Evolutionary conservation across 164 flowering plant species (phyloP), one percentile per base, ranked within the genome.

Genomic region (Vitis rotundifolia): DNA sequence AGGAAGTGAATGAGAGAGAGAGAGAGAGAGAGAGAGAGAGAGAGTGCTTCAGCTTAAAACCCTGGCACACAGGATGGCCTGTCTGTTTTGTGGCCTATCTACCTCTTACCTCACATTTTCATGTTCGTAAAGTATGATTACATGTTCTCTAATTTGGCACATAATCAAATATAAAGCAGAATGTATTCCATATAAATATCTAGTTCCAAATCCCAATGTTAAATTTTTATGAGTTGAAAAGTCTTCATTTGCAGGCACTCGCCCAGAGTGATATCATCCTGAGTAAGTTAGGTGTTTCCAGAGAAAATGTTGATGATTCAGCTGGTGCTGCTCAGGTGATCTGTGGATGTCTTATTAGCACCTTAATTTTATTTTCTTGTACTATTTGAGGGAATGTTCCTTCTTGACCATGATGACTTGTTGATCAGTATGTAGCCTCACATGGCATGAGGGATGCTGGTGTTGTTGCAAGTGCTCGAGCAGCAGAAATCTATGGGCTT

Each of bases 401-500:
- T 22, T 13, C 28, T 64, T 58, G 62, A 67, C 58, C 26, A 60
- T 15, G 0, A 2, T 63, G 18, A 59, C 63, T 57, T 75, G 64
- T 71, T 28, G 12, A n/a, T 65, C 77, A 86, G 91, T 70, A 78
- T 76, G 79, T 87, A 50, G 87, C 88, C 56, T 70, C 75, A 57
- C 80, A 73, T 51, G 64, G 68, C 28, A 70, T 85, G 28, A 73
- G 75, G 71, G 87, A 89, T 77, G 73, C 87, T 52, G 94, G 87
- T 49, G 89, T 78, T 14, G 70, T 89, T 67, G 92, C 94, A 55
- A 85, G 90, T 75, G 81, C 83, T 22, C 83, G 86, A 65, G 92
- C 90, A 66, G 94, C 91, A 60, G 81, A 81, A 59, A 76, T 89
- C 18, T 89, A 89, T 74, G 89, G 91, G 61, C 84, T 89, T 49